These are phyloP conservation scores for Thielaviopsis musarum DNA, from an alignment of 2,329 filamentous ascomycete genomes.

Conservation along the genomic window DNA sequence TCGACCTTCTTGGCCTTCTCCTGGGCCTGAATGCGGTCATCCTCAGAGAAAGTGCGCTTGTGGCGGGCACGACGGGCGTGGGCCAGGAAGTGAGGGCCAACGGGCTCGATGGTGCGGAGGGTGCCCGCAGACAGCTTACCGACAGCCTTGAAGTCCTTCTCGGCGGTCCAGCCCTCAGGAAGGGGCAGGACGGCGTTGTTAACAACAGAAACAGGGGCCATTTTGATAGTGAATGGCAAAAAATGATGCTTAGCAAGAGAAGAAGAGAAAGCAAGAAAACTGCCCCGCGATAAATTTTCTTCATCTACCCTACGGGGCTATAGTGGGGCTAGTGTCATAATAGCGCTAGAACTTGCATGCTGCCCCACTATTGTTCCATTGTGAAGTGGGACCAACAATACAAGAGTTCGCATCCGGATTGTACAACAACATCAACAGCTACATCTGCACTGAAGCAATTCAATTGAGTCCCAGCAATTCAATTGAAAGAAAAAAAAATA, in stretches of 20 bases:
- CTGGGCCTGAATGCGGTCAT: slow-evolving; percentile 92
- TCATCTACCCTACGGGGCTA: background rate
- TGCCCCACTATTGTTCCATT: background rate
- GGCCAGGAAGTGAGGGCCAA: slow-evolving; percentile 93
- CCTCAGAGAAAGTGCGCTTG: slow-evolving; percentile 95
- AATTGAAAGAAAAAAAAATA: background rate
- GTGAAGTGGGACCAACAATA: background rate
- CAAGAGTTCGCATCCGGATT: background rate
- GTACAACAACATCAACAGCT: background rate
- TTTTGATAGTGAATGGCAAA: slow-evolving; percentile 20
- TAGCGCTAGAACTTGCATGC: background rate
- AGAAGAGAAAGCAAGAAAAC: slow-evolving; percentile 5
- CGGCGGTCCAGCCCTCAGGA: slow-evolving; percentile 63
- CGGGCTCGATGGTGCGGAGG: slow-evolving; percentile 82
- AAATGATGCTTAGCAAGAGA: slow-evolving; percentile 13
- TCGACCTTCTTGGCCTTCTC: slow-evolving; percentile 92
- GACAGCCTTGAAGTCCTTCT: slow-evolving; percentile 83
- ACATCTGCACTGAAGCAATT: background rate
- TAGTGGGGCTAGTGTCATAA: background rate
- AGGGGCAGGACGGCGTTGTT: slow-evolving; percentile 56
- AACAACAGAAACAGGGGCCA: slow-evolving; percentile 48
- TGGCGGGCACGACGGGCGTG: slow-evolving; percentile 91
- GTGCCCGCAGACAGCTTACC: slow-evolving; percentile 60
- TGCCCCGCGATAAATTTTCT: slow-evolving; percentile 1
- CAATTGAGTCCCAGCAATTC: background rate